Evolutionary conservation across 2,329 filamentous ascomycete species (phyloP), one percentile per base, ranked within the genome.

Genomic region (Apiospora arundinis): DNA sequence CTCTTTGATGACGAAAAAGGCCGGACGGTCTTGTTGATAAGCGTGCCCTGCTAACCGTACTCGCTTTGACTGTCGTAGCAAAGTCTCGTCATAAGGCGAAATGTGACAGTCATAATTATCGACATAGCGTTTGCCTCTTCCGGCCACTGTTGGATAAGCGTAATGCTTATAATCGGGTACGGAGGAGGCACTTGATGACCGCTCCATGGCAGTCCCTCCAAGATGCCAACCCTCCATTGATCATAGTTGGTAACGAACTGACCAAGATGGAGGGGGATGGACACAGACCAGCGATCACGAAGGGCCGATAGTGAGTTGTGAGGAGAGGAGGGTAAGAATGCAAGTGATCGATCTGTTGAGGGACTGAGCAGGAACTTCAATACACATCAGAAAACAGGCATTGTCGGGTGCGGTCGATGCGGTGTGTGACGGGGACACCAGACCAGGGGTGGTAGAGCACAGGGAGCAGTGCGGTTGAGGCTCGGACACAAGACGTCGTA

Each of bases 41-140:
- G 40, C 23, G 21, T 21, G 67, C 46, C 67, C 40, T 37, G 65
- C 23, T 25, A 42, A 70, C 69, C 78, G 76, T 68, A 79, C 74
- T 42, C 76, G 77, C 73, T 78, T 77, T 68, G 75, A 73, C 74
- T 77, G 80, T 73, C 80, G 83, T 79, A 82, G 77, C 79, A 80
- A 81, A 81, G 75, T 73, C 74, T 81, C 73, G 45, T 78, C 75
- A 69, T 71, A 72, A 25, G 77, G 72, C n/a, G 46, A 44, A 49
- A 76, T 78, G 72, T 79, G 76, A 69, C 79, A 77, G 56, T 81
- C 80, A 68, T 78, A 77, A 67, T 81, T 76, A 74, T 80, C 81
- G 70, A 82, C 79, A 42, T 82, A 80, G 67, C 83, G 81, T 77
- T 85, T 85, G 72, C 80, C 83, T 71, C 77, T 80, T 37, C 78